These are phyloP conservation scores for Lecanicillium sp. DNA, from an alignment of 2,329 filamentous ascomycete species.

Conservation along the genomic window DNA sequence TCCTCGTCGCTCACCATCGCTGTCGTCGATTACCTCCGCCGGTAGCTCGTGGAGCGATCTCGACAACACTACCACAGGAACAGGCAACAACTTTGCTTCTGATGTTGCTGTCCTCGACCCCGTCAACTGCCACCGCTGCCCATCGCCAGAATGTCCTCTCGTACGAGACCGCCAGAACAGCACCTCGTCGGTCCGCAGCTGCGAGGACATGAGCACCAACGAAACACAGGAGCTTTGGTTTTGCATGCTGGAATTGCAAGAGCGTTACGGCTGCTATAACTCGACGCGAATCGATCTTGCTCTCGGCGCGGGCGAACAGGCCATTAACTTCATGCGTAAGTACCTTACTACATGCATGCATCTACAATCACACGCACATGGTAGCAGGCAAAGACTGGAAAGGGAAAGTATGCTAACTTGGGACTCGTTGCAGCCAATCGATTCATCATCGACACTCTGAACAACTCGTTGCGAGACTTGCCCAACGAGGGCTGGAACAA, in stretches of 20 bases:
- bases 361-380: too few species aligned
- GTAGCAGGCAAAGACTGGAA: too few species aligned
- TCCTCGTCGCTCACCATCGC: constrained; percentile 6
- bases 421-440: constrained; percentile 27
- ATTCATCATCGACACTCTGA: constrained; percentile 36
- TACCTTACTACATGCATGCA: constrained; percentile 12
- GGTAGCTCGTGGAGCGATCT: constrained; percentile 11
- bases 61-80: not conserved
- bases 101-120: not conserved
- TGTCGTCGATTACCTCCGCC: not conserved
- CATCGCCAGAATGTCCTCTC: constrained; percentile 8
- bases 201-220: constrained; percentile 28
- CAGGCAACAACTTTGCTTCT: not conserved
- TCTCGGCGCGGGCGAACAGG: constrained; percentile 34
- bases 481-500: constrained; percentile 31
- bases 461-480: constrained; percentile 31
- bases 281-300: constrained; percentile 44
- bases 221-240: constrained; percentile 39
- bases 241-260: constrained; percentile 44
- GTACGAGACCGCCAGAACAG: constrained; percentile 13
- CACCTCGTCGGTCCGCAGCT: constrained; percentile 24
- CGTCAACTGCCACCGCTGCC: constrained; percentile 8
- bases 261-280: constrained; percentile 42
- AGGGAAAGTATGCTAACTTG: constrained; percentile 1
- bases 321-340: constrained; percentile 39